These are phyloP conservation scores for Phalaenopsis hybrid DNA, from an alignment of 116 monocot genomes.

Conservation along the genomic window DNA sequence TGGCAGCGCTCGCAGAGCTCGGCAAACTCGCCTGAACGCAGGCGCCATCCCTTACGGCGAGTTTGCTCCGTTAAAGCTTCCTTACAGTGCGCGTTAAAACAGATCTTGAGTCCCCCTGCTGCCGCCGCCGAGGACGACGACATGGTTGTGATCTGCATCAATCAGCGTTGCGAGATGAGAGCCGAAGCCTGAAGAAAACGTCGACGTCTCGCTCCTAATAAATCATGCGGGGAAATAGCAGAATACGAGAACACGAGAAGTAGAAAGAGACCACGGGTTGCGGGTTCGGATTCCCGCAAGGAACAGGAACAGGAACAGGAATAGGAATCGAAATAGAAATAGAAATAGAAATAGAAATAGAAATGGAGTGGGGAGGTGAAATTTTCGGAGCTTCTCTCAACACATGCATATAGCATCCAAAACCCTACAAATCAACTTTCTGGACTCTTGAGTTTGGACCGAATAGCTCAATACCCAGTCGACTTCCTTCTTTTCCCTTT, in stretches of 20 bases:
- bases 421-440: too few species aligned
- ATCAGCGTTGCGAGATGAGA: not conserved
- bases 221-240: not conserved
- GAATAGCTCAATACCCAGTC: too few species aligned
- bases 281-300: not conserved
- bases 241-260: not conserved
- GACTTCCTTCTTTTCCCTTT: too few species aligned
- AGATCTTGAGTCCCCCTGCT: constrained; percentile 21
- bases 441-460: too few species aligned
- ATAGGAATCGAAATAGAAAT: too few species aligned
- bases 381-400: too few species aligned
- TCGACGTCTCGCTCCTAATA: not conserved
- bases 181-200: not conserved
- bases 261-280: not conserved
- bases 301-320: not conserved
- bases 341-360: too few species aligned
- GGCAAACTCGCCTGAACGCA: constrained; percentile 47
- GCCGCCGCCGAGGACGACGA: constrained; percentile 10
- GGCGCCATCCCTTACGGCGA: constrained; percentile 40
- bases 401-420: too few species aligned
- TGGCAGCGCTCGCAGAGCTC: constrained; percentile 59
- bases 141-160: not conserved
- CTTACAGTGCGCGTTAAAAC: constrained; percentile 53
- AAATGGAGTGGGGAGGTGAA: too few species aligned
- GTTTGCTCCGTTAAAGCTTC: constrained; percentile 27